Percentiles rank a stretch among this genome's conserved stretches.
These are phyloP conservation scores for Aspergillus glaucus DNA, from an alignment of 2,329 filamentous ascomycete genomes.

Conservation along the genomic window DNA sequence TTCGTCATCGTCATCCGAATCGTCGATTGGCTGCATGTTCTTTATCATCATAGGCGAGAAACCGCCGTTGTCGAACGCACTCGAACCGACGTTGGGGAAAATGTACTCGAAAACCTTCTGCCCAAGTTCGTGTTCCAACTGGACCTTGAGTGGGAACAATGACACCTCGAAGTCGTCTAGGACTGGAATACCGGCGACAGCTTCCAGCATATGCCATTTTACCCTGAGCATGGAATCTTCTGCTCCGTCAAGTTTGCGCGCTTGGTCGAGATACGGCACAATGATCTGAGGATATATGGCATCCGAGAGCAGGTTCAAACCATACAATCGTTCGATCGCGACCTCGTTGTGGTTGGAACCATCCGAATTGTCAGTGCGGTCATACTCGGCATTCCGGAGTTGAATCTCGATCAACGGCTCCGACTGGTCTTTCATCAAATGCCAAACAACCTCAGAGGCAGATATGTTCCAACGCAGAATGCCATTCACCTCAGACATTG, in stretches of 20 bases:
- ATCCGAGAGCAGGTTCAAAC: slow-evolving; percentile 81
- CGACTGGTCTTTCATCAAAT: slow-evolving; percentile 78
- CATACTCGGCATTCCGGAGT: slow-evolving; percentile 82
- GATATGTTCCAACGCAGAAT: slow-evolving; percentile 87
- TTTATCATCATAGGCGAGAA: slow-evolving; percentile 49
- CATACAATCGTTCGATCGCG: slow-evolving; percentile 79
- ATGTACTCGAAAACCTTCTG: slow-evolving; percentile 96
- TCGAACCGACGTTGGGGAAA: slow-evolving; percentile 72
- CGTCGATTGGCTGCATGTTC: slow-evolving; percentile 45
- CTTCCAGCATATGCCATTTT: slow-evolving; percentile 97
- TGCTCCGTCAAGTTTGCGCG: slow-evolving; percentile 49
- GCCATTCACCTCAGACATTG: slow-evolving; percentile 64
- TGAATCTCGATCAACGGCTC: slow-evolving; percentile 91
- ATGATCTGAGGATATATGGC: slow-evolving; percentile 96
- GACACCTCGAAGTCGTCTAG: slow-evolving; percentile 96
- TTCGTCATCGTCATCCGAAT: slow-evolving; percentile 32
- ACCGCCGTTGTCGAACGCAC: slow-evolving; percentile 42
- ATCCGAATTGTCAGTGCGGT: slow-evolving; percentile 93
- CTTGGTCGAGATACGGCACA: slow-evolving; percentile 72
- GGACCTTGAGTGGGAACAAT: slow-evolving; percentile 85
- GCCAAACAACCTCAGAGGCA: slow-evolving; percentile 95
- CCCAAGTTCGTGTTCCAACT: slow-evolving; percentile 85
- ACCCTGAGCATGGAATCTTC: slow-evolving; percentile 81
- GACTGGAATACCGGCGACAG: slow-evolving; percentile 93
- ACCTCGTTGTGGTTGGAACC: slow-evolving; percentile 92